These are phyloP conservation scores for Apiotrichum montevideense DNA, from an alignment of 1,284 basidiomycete genomes.

Conservation along the genomic window DNA sequence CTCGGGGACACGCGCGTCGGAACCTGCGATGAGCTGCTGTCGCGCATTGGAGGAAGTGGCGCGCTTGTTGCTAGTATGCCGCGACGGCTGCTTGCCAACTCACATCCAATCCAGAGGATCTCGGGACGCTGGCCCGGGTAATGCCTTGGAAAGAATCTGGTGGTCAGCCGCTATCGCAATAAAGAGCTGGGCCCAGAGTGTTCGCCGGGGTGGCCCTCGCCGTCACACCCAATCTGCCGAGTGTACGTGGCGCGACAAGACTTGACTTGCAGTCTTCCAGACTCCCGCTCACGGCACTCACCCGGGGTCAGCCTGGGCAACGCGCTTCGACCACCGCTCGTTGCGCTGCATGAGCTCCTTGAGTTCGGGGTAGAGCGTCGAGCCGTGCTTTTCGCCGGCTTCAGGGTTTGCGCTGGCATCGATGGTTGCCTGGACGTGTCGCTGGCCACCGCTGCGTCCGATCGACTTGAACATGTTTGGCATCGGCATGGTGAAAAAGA, in stretches of 20 bases:
- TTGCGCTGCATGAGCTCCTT: slow-evolving; percentile 20
- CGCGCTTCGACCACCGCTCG: slow-evolving; percentile 14
- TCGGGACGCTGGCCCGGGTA: slow-evolving; percentile 43
- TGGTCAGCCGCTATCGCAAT: background rate
- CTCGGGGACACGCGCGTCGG: slow-evolving; percentile 44
- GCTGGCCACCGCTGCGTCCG: background rate
- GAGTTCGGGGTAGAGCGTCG: slow-evolving; percentile 11
- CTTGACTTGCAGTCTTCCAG: no score
- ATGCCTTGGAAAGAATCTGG: slow-evolving; percentile 40
- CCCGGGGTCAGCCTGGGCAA: slow-evolving; percentile 10
- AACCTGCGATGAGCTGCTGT: slow-evolving; percentile 21
- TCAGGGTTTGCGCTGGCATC: background rate
- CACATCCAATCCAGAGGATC: slow-evolving; percentile 45
- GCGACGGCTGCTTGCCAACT: slow-evolving; percentile 5
- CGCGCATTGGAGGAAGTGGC: no score
- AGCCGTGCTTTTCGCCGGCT: slow-evolving; percentile 5
- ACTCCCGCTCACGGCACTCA: background rate
- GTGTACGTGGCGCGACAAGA: no score
- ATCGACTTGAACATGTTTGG: slow-evolving; percentile 3
- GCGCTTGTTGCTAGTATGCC: no score
- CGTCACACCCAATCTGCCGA: no score
- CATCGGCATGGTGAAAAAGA: slow-evolving; percentile 2
- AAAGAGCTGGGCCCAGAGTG: no score
- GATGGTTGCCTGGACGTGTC: background rate
- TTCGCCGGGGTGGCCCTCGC: no score